phyloP scores from a whole-genome alignment of 768 basidiomycete genomes.

The Amanita subjunquillea region DNA sequence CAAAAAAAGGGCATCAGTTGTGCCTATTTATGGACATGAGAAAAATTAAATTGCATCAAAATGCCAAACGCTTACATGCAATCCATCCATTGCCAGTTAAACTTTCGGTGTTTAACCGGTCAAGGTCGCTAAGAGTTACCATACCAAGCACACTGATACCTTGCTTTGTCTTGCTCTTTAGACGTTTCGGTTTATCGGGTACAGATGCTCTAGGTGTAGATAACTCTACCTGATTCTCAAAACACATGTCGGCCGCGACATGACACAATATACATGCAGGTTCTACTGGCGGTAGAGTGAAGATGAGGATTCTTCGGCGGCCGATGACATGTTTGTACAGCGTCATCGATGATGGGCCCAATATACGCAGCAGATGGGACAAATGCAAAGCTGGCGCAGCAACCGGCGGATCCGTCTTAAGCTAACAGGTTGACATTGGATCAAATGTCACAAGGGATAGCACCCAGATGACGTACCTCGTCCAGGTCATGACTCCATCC shows the following conservation, averaged over 20 bases:
- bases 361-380: constrained; percentile 62
- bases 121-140: constrained; percentile 68
- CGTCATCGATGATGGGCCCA: constrained; percentile 71
- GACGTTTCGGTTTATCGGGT: constrained; percentile 7
- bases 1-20: constrained; percentile 77
- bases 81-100: constrained; percentile 67
- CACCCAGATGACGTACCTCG: constrained; percentile 23
- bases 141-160: constrained; percentile 67
- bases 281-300: constrained; percentile 72
- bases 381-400: constrained; percentile 58
- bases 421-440: constrained; percentile 10
- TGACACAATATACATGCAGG: constrained; percentile 70
- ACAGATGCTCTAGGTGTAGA: constrained; percentile 3
- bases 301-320: constrained; percentile 67
- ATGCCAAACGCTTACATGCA: constrained; percentile 42
- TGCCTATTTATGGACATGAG: constrained; percentile 27
- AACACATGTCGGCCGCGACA: constrained; percentile 46
- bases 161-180: constrained; percentile 33
- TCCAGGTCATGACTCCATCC: constrained; percentile 64
- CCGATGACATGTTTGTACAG: constrained; percentile 74
- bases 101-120: constrained; percentile 46
- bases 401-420: constrained; percentile 17
- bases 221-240: constrained; percentile 27
- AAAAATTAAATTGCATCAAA: not conserved
- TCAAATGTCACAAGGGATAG: not conserved